Evolutionary conservation across 768 basidiomycete genomes (phyloP), one percentile per base, ranked within the genome.

Genomic region (Pholiota microspora): DNA sequence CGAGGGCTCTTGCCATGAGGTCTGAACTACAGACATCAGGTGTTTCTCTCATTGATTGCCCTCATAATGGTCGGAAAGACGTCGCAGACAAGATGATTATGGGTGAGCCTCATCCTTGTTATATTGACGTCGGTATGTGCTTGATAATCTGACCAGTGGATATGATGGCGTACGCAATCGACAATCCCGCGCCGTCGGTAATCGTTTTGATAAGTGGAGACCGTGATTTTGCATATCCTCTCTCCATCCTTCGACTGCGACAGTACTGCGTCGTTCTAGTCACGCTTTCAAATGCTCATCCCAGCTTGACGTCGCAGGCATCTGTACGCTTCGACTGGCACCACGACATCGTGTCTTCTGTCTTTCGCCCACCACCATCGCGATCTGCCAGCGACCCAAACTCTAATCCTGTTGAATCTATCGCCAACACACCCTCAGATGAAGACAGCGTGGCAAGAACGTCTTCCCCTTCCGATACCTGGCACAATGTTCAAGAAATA

Each of bases 11-110:
- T 27, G 10, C 53, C 3, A 42, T 66, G 10, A 61, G 65, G 13
- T 66, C 65, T 2, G 62, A 81, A 49, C 66, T 83, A 0, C 78
- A 80, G 51, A 68, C 73, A 2, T 80, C 79, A 12, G 80, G 80
- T 1, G 77, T 69, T 25, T 80, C 72, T 7, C 52, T 77, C 36
- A 71, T 70, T 8, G 71, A 76, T 44, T 76, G 71, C 54, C 72
- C 73, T 10, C 69, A 69, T 44, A 65, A 69, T 53, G 70, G 69
- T 36, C 63, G 67, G 29, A 72, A 72, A 46, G 69, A 73, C 45
- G 77, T 76, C 4, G 76, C 73, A 12, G 78, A 77, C 60, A 78
- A 78, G 61, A 80, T 79, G 76, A 77, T 83, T 34, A 69, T 79
- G 18, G 77, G 80, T 77, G 36, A 56, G 67, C 60, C 12, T 6